Evolutionary conservation across 805 yeast genomes (phyloP).

Genomic region (Ogataea glucozyma): DNA sequence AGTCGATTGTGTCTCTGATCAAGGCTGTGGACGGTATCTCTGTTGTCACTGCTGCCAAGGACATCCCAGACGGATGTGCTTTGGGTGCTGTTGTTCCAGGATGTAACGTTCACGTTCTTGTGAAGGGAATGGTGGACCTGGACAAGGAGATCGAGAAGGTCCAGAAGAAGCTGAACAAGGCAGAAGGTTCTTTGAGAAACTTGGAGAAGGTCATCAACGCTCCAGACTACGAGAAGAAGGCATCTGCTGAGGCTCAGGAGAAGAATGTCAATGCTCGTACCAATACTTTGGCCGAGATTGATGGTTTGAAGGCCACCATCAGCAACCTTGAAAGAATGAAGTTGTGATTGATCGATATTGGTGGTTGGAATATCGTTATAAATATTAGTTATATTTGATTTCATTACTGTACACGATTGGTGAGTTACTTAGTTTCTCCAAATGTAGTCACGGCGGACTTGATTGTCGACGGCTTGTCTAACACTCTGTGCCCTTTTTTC

Average conservation of each 20-base stretch:
- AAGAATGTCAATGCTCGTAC: constrained; percentile 68
- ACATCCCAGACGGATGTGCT: constrained; percentile 89
- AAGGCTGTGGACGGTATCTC: constrained; percentile 81
- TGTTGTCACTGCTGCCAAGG: constrained; percentile 54
- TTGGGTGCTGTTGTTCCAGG: constrained; percentile 77
- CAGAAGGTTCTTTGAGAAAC: constrained; percentile 56
- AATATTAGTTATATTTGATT: background rate
- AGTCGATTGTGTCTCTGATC: constrained; percentile 86
- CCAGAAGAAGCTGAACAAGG: constrained; percentile 68
- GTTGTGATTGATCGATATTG: constrained; percentile 38
- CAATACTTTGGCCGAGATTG: constrained; percentile 79
- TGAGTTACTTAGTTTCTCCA: constrained; percentile 41
- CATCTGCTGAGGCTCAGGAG: constrained; percentile 77
- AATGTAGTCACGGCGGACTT: constrained; percentile 54
- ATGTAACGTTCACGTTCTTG: constrained; percentile 84
- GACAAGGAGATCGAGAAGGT: constrained; percentile 90
- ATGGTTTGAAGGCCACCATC: constrained; percentile 85
- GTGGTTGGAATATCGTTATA: background rate
- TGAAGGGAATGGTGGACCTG: constrained; percentile 91
- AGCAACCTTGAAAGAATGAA: constrained; percentile 79
- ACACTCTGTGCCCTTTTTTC: constrained; percentile 44
- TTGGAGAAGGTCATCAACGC: constrained; percentile 69
- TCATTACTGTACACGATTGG: background rate
- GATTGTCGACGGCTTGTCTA: constrained; percentile 49
- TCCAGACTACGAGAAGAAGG: constrained; percentile 84